Base-by-base conservation (phyloP, 1,284 basidiomycete species). In the Hypsizygus ulmarius region DNA sequence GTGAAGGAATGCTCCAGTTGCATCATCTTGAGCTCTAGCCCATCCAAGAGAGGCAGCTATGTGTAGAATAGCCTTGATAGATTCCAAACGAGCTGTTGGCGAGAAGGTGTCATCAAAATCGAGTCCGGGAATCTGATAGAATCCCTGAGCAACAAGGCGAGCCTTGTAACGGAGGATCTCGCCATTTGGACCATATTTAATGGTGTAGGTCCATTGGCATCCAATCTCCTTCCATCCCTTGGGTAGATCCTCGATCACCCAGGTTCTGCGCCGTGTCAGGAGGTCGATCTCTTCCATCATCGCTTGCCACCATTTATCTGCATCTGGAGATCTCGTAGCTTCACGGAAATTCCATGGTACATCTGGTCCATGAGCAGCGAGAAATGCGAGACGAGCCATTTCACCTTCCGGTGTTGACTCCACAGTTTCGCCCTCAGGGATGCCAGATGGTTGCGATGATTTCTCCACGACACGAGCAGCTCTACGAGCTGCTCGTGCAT, bases 31-130 rank as follows among this genome's bases (percentile, higher is more conserved):
- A 60, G 52, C 43, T 66, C 53, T 5, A 58, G 45, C 9, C 45
- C 38, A 1, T 64, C 61, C 3, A 64, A 63, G 0, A 70, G 39
- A 0, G 64, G n/a, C n/a, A n/a, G n/a, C n/a, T n/a, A n/a, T n/a
- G n/a, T 59, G 2, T 68, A 44, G 2, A 72, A 52, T 3, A 60
- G n/a, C 45, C 1, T 61, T 51, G 11, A 71, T 55, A 0, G 67
- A 40, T 21, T 43, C 43, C 35, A 56, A 39, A 43, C 49, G 50
- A 5, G 39, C 42, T 11, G 54, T 37, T 0, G 55, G 50, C 9
- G 53, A 36, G 40, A 55, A 57, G 9, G 44, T 58, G 43, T 53
- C 38, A 25, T 39, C 39, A 32, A 45, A 58, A 40, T 59, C 51
- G 25, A 47, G 36, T 6, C 57, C 55, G 11, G 47, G 45, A 5